These are phyloP conservation scores for Magnolia officinalis DNA, from an alignment of 164 flowering plant genomes.

Conservation along the genomic window DNA sequence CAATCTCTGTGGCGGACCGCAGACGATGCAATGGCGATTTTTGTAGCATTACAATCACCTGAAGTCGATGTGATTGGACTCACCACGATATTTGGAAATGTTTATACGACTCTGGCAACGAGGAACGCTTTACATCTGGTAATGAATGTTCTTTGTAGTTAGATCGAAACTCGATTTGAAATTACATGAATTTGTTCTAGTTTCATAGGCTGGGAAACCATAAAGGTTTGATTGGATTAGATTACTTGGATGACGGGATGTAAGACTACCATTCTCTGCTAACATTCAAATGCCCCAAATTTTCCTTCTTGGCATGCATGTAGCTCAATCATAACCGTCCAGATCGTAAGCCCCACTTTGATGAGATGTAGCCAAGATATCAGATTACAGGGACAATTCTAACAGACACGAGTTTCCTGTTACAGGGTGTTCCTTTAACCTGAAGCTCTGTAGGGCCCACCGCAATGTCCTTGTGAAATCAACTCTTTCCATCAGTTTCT, in stretches of 20 bases:
- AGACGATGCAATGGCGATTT: slow-evolving; percentile 99
- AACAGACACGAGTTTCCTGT: too few relatives aligned
- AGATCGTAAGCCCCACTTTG: too few relatives aligned
- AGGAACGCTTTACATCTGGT: slow-evolving; percentile 90
- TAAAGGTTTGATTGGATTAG: neutral
- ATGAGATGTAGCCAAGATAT: too few relatives aligned
- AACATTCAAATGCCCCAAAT: neutral
- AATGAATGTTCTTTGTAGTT: neutral
- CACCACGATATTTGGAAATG: slow-evolving; percentile 87
- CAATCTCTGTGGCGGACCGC: slow-evolving; percentile 5
- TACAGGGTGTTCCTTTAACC: too few relatives aligned
- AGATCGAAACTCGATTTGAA: neutral
- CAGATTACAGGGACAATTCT: too few relatives aligned
- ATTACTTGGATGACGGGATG: neutral
- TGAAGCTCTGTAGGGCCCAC: too few relatives aligned
- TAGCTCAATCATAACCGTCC: too few relatives aligned
- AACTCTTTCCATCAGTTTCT: too few relatives aligned
- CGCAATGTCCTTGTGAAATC: too few relatives aligned
- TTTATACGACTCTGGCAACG: slow-evolving; percentile 82
- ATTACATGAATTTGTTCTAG: neutral
- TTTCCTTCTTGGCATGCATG: too few relatives aligned
- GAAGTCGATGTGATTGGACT: slow-evolving; percentile 89
- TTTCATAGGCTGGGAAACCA: neutral
- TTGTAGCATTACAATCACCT: slow-evolving; percentile 69
- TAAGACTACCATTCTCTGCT: neutral